Evolutionary conservation across 2,329 filamentous ascomycete species (phyloP).

Genomic region (Penicillium brasilianum): DNA sequence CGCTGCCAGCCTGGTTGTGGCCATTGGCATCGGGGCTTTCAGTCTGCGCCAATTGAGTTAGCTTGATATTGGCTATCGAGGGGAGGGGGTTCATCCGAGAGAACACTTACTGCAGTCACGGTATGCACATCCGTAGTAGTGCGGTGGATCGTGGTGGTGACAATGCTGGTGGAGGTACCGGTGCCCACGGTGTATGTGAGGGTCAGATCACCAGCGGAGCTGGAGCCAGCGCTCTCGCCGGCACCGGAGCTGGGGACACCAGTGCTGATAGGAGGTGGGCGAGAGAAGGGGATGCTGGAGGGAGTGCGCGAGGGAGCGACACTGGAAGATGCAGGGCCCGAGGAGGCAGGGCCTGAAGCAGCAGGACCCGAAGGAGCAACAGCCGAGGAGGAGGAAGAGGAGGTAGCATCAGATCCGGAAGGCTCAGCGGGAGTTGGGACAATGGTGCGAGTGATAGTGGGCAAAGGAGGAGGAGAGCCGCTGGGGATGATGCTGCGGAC

Average conservation of each 20-base stretch:
- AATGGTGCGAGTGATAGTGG: slow-evolving; percentile 31
- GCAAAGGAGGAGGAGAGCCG: slow-evolving; percentile 18
- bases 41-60: not conserved
- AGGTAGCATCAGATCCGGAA: not conserved
- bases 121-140: slow-evolving; percentile 38
- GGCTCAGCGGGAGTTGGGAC: slow-evolving; percentile 14
- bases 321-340: slow-evolving; percentile 14
- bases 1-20: slow-evolving; percentile 21
- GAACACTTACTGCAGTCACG: slow-evolving; percentile 33
- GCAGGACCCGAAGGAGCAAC: slow-evolving; percentile 10
- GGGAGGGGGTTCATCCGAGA: not conserved
- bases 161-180: slow-evolving; percentile 41
- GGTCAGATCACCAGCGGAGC: slow-evolving; percentile 35
- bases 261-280: slow-evolving; percentile 30
- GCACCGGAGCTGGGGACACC: slow-evolving; percentile 23
- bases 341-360: slow-evolving; percentile 9
- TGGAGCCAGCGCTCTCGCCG: slow-evolving; percentile 12
- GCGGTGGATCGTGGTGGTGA: slow-evolving; percentile 46
- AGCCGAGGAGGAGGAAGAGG: not conserved
- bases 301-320: slow-evolving; percentile 3
- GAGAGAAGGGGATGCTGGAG: slow-evolving; percentile 12
- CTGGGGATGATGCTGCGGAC: slow-evolving; percentile 8
- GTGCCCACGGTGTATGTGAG: slow-evolving; percentile 49
- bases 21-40: slow-evolving; percentile 16
- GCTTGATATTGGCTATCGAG: not conserved